phyloP scores from a whole-genome alignment of 345 rosid species.

The Trapa bicornis region DNA sequence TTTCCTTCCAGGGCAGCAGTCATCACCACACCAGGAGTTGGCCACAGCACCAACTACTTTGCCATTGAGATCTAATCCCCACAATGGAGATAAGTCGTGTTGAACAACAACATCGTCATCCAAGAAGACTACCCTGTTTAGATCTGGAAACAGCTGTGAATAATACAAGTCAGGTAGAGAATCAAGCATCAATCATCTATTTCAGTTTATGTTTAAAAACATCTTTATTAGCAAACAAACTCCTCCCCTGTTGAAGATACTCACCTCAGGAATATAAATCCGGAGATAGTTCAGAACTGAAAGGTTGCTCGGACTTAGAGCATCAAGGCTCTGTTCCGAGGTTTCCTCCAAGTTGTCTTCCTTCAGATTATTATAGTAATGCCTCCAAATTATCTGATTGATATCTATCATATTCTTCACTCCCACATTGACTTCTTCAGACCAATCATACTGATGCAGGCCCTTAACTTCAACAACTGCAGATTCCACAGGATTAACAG shows the following conservation, averaged over 20 bases:
- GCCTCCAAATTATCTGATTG: conserved; percentile 57
- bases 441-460: conserved; percentile 87
- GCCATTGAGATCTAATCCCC: conserved; percentile 63
- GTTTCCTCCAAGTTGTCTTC: conserved; percentile 33
- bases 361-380: conserved; percentile 41
- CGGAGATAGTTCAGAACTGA: conserved; percentile 81
- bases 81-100: conserved; percentile 67
- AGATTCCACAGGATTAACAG: conserved; percentile 48
- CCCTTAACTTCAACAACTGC: conserved; percentile 86
- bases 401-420: conserved; percentile 66
- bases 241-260: background rate
- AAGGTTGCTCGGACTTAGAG: conserved; percentile 49
- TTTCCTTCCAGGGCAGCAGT: conserved; percentile 73
- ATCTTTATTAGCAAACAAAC: conserved; percentile 4
- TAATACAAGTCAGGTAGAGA: conserved; percentile 20
- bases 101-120: conserved; percentile 87
- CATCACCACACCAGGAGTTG: conserved; percentile 57
- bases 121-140: conserved; percentile 76
- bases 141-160: conserved; percentile 84
- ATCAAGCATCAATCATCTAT: conserved; percentile 10
- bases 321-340: conserved; percentile 31
- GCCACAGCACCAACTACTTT: conserved; percentile 75
- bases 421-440: conserved; percentile 50
- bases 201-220: conserved; percentile 3
- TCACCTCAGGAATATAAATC: conserved; percentile 70